Evolutionary conservation across 176 grass and related monocot species (phyloP), one percentile per base, ranked within the genome.

Genomic region (Oryza meridionalis): DNA sequence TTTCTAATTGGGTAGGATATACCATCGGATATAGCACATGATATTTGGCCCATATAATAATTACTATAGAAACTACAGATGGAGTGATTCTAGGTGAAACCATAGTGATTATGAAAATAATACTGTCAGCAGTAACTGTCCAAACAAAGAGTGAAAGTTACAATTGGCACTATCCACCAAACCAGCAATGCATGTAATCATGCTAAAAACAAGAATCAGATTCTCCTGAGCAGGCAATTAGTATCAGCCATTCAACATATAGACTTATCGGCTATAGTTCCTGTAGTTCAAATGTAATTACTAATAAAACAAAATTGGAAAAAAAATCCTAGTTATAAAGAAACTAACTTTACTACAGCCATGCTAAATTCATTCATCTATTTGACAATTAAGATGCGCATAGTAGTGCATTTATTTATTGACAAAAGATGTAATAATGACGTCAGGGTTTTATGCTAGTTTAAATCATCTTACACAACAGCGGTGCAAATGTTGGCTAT

Each of bases 171-270:
- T 22, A 75, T 11, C 16, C 59, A 58, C 25, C 11, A 38, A 68
- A 80, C 42, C 47, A 61, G 17, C 25, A 35, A 24, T 21, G 8
- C 17, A 53, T 67, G 22, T 40, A 13, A 33, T 47, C 49, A 70
- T 79, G 58, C 13, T 70, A 78, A 49, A 50, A 49, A 79, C 11
- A 79, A 86, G 13, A 43, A 86, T 72, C 45, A 55, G 4, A 67
- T 40, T 80, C 32, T 73, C 7, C 10, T 80, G 45, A 55, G 47
- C 31, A 86, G 29, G 53, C 22, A 67, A 17, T 15, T 75, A 81
- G 16, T 67, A 66, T 65, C 1, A 11, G 43, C 24, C 75, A 53
- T 67, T 80, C 44, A 53, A 67, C 58, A 59, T 42, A 46, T 51
- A 86, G 61, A 58, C 63, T n/a, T 58, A 21, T 21, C 21, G 1